Conservation (phyloP, 305 asterid species). For the Fraxinus sp. region DNA sequence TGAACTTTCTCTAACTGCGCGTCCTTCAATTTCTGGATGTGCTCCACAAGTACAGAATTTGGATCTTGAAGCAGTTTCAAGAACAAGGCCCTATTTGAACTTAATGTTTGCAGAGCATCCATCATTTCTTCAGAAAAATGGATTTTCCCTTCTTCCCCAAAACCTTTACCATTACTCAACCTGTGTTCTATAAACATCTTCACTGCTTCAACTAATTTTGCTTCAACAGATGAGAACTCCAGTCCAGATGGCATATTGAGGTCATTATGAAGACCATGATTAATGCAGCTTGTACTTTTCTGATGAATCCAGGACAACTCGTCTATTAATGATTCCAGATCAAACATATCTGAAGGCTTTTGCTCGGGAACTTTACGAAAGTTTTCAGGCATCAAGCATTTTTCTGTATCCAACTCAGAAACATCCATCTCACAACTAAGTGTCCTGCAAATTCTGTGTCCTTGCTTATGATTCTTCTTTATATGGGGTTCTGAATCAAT, state of each 20-base stretch:
- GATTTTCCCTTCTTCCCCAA: conserved; percentile 48
- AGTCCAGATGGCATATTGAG: conserved; percentile 36
- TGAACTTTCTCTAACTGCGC: conserved; percentile 38
- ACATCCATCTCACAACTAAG: conserved; percentile 37
- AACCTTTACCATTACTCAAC: conserved; percentile 35
- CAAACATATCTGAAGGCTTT: conserved; percentile 37
- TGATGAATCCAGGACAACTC: conserved; percentile 43
- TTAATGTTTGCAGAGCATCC: conserved; percentile 61
- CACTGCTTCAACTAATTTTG: conserved; percentile 62
- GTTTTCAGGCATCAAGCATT: conserved; percentile 28
- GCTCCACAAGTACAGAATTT: conserved; percentile 47
- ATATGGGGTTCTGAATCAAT: conserved; percentile 30
- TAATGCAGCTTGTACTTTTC: conserved; percentile 26
- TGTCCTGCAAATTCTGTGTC: conserved; percentile 30
- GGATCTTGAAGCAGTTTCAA: conserved; percentile 66
- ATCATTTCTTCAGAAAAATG: conserved; percentile 50
- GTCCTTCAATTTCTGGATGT: conserved; percentile 48
- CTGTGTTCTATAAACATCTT: conserved; percentile 59
- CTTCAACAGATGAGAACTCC: conserved; percentile 39
- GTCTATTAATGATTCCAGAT: conserved; percentile 51
- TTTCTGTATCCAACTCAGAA: conserved; percentile 37
- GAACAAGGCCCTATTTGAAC: conserved; percentile 54
- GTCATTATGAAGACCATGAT: conserved; percentile 31
- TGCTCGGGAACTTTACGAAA: conserved; percentile 26
- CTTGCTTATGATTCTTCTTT: conserved; percentile 42